Base-by-base conservation (phyloP, 169 alveolate genomes). In the Plasmodium vinckei region DNA sequence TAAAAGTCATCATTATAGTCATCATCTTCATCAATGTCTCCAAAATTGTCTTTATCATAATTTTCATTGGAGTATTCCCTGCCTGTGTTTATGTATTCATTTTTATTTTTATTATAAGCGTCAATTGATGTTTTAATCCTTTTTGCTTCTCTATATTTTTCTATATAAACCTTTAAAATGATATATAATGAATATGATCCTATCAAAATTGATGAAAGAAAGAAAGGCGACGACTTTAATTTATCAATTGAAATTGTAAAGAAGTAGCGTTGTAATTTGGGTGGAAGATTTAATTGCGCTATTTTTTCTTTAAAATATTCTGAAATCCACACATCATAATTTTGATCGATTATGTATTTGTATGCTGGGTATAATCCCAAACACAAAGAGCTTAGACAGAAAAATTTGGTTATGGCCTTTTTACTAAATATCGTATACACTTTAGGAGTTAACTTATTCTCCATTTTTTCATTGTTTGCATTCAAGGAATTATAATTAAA, bases 151-250 rank as follows among this genome's bases (percentile, higher is more conserved):
- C 67, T 86, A 59, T 65, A 59, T 86, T 86, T 86, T 86, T 86
- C 91, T 69, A 86, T 57, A 70, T 86, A 86, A 57, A 86, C 91
- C 59, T 86, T 86, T 59, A 86, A 57, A 69, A 86, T 70, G 33
- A 86, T 71, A 60, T 86, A 86, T 53, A 86, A 59, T 39, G 91
- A 59, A 72, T 86, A 86, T 63, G 91, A 86, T 59, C 75, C 87
- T 69, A 86, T 53, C 33, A 86, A 39, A 57, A 86, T 86, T 63
- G 91, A 44, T 60, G 91, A 86, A 53, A 86, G 47, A 25, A 86
- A 86, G 19, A 69, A 65, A 44, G 91, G 91, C 10, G 91, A 86
- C 9, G 77, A 57, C 21, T 68, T 86, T 46, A 86, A 86, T 69
- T 86, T 75, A 61, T 68, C 51, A 69, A 59, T 23, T 25, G 91